Evolutionary conservation across 2,329 filamentous ascomycete genomes (phyloP), one percentile per base, ranked within the genome.

Genomic region (Zalaria sp.): DNA sequence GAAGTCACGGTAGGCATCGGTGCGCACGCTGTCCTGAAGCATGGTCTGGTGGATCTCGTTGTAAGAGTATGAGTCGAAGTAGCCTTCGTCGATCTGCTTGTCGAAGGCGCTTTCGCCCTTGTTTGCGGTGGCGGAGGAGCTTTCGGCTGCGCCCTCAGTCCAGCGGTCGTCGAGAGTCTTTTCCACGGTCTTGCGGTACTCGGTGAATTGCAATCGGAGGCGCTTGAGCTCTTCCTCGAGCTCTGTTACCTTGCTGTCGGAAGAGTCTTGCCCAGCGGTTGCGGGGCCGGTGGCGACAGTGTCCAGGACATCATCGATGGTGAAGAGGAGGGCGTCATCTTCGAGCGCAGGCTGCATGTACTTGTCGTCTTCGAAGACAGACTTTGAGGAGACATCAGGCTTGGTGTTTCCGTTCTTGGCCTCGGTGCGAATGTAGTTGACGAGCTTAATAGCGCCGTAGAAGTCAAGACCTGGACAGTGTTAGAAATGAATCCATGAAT

Each of bases 1-100:
- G 58, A 95, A 94, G 63, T 96, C 87, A 37, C 88, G 79, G 63
- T 96, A 96, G 3, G 85, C 81, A 53, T 94, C 83, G 7, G 88
- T 96, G 40, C 88, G 81, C 34, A 94, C 72, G 0, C 75, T 71
- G 56, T 96, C 88, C 59, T 94, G 93, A 47, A 96, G 73, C 88
- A 96, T 96, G 5, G 83, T 87, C 57, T 94, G 86, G 59, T 96
- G 88, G 43, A 96, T 95, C 43, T 86, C 45, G 40, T 50, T 50
- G 46, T 47, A 51, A 37, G 47, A 47, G 43, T 53, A 53, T 6
- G 50, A 49, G 6, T 51, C 49, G 35, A 53, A 53, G 47, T 53
- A 53, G 3, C 45, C 46, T 31, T 47, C 45, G 34, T 49, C 47
- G 37, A 44, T 37, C 26, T 46, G 47, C 10, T 46, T 45, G 31